These are phyloP conservation scores for Zymoseptoria ardabiliae DNA, from an alignment of 2,329 filamentous ascomycete genomes.

Conservation along the genomic window DNA sequence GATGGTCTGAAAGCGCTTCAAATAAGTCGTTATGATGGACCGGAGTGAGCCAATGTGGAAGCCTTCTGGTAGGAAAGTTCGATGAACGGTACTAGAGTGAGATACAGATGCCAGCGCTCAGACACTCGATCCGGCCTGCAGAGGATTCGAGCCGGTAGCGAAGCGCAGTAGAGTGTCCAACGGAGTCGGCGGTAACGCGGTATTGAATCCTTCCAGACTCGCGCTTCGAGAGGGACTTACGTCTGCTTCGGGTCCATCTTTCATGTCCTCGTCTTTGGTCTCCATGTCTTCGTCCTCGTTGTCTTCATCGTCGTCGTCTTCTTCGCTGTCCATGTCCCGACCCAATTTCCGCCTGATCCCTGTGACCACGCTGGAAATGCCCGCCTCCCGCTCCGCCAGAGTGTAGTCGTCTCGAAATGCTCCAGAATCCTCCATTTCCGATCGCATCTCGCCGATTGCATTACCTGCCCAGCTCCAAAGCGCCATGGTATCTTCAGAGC, in stretches of 20 bases:
- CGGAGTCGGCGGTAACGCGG: slow-evolving; percentile 18
- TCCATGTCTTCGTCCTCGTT: slow-evolving; percentile 20
- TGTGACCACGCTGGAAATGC: slow-evolving; percentile 63
- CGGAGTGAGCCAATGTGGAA: background rate
- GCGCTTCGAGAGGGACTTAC: background rate
- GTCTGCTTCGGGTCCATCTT: slow-evolving; percentile 17
- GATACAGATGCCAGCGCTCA: background rate
- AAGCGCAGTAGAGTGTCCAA: slow-evolving; percentile 25
- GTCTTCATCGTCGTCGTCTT: slow-evolving; percentile 36
- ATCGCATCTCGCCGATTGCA: slow-evolving; percentile 38
- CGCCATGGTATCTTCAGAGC: slow-evolving; percentile 46
- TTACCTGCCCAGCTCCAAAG: slow-evolving; percentile 53
- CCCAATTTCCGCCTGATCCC: slow-evolving; percentile 55
- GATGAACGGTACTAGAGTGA: background rate
- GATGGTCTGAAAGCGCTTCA: background rate
- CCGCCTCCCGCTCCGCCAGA: slow-evolving; percentile 58
- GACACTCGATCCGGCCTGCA: background rate
- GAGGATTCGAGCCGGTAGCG: slow-evolving; percentile 1
- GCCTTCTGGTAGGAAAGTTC: background rate
- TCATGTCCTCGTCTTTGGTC: slow-evolving; percentile 7
- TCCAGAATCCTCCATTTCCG: slow-evolving; percentile 12
- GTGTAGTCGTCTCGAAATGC: slow-evolving; percentile 63
- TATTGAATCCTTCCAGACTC: slow-evolving; percentile 5
- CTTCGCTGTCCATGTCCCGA: slow-evolving; percentile 46
- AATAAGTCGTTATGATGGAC: background rate